Evolutionary conservation across 1,139 yeast species (phyloP).

Genomic region (Protomyces lactucae-debilis): DNA sequence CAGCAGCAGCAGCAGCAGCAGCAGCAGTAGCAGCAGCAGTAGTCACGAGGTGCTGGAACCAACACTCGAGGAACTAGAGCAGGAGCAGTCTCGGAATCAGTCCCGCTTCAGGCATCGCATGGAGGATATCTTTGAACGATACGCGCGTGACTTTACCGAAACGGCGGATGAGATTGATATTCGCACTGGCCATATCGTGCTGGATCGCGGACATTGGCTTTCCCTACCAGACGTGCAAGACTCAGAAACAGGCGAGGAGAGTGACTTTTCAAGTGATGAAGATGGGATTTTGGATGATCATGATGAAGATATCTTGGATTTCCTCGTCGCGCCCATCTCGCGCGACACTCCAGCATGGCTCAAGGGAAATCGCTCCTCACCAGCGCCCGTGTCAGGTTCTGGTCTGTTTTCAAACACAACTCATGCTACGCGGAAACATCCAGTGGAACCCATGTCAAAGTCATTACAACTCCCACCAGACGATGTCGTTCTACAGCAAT

Average conservation of each 20-base stretch:
- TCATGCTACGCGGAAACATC: neutral
- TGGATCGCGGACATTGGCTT: constrained; percentile 32
- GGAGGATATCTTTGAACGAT: constrained; percentile 32
- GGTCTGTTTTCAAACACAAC: neutral
- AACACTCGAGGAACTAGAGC: neutral
- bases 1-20: neutral
- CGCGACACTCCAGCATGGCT: constrained; percentile 11
- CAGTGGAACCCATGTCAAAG: neutral
- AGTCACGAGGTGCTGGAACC: neutral
- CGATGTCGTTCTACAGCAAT: constrained; percentile 6
- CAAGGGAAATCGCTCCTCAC: neutral
- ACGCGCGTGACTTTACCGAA: constrained; percentile 29
- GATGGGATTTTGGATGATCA: constrained; percentile 23
- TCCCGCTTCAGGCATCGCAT: constrained; percentile 18
- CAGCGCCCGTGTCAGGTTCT: neutral
- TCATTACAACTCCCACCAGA: constrained; percentile 17
- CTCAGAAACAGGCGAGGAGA: constrained; percentile 3
- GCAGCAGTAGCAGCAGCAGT: neutral
- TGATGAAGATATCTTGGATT: constrained; percentile 21
- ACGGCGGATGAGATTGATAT: constrained; percentile 33
- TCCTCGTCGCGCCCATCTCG: neutral
- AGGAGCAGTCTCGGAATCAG: constrained; percentile 10
- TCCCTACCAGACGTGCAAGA: constrained; percentile 15
- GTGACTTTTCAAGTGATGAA: constrained; percentile 16
- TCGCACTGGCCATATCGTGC: constrained; percentile 32